These are phyloP conservation scores for Ogataea zsoltii DNA, from an alignment of 805 yeast species.

Conservation along the genomic window DNA sequence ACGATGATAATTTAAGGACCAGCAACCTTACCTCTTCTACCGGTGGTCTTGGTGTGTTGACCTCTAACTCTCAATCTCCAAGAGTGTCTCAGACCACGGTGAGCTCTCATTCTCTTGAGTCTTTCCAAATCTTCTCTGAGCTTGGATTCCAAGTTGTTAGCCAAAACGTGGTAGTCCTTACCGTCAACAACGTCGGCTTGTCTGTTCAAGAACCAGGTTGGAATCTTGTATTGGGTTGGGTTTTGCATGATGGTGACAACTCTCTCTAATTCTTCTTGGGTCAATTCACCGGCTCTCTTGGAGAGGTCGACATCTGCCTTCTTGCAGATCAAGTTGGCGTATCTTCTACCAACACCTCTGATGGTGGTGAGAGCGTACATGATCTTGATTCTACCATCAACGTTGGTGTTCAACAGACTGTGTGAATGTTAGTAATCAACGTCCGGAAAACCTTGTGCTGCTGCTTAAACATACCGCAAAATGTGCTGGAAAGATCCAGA, in stretches of 20 bases:
- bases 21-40: slow-evolving; percentile 81
- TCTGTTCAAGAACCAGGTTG: slow-evolving; percentile 99
- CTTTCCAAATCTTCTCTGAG: slow-evolving; percentile 99
- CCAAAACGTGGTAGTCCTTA: slow-evolving; percentile 98
- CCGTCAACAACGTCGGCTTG: slow-evolving; percentile 98
- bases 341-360: slow-evolving; percentile 99
- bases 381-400: slow-evolving; percentile 99
- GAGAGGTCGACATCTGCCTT: slow-evolving; percentile 98
- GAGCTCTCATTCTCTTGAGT: slow-evolving; percentile 99
- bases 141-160: slow-evolving; percentile 98
- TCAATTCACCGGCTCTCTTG: slow-evolving; percentile 99
- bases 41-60: slow-evolving; percentile 99
- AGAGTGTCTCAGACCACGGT: slow-evolving; percentile 99
- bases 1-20: slow-evolving; percentile 20
- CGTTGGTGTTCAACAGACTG: slow-evolving; percentile 99
- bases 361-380: slow-evolving; percentile 99
- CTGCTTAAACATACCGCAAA: slow-evolving; percentile 90
- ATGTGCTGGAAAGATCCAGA: slow-evolving; percentile 99
- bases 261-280: slow-evolving; percentile 99
- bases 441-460: background rate
- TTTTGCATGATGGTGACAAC: slow-evolving; percentile 99
- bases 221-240: slow-evolving; percentile 99
- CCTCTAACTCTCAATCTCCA: slow-evolving; percentile 99
- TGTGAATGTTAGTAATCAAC: slow-evolving; percentile 40
- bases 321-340: slow-evolving; percentile 99